phyloP scores from a whole-genome alignment of 1,139 yeast species.

The Taphrina sp. region DNA sequence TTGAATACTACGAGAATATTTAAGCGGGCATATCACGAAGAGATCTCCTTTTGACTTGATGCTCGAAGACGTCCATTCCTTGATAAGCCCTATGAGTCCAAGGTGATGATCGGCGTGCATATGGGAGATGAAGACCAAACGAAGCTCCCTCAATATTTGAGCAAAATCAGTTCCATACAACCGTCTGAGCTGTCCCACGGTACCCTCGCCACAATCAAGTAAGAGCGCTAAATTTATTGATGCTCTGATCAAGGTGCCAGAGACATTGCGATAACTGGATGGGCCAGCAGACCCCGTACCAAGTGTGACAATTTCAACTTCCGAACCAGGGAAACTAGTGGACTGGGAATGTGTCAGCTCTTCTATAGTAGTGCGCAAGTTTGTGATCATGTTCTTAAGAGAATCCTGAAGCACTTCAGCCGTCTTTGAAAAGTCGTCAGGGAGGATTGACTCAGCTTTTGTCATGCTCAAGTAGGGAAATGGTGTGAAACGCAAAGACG shows the following conservation, averaged over 20 bases:
- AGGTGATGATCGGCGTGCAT: conserved; percentile 96
- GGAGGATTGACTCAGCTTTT: not conserved
- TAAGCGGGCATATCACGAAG: conserved; percentile 70
- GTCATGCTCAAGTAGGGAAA: not conserved
- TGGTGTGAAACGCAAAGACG: conserved; percentile 1
- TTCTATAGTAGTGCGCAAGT: not conserved
- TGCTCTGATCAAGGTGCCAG: conserved; percentile 23
- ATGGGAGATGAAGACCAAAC: conserved; percentile 74
- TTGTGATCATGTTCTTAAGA: not conserved
- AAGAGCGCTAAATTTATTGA: conserved; percentile 43
- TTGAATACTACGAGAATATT: conserved; percentile 60
- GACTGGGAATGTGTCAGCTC: not conserved
- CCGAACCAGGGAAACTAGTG: conserved; percentile 38
- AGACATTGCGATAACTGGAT: conserved; percentile 65
- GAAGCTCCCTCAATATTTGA: conserved; percentile 57
- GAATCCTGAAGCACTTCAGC: conserved; percentile 6
- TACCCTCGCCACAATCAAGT: conserved; percentile 93
- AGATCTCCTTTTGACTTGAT: conserved; percentile 40
- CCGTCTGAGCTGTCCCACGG: conserved; percentile 70
- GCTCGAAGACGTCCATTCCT: conserved; percentile 59
- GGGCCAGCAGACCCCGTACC: conserved; percentile 98
- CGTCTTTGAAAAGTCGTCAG: conserved; percentile 2
- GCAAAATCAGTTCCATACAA: conserved; percentile 53
- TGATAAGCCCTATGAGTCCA: conserved; percentile 59
- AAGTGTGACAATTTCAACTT: conserved; percentile 69